These are phyloP conservation scores for Scutellaria minor DNA, from an alignment of 257 asterid genomes.

Conservation along the genomic window DNA sequence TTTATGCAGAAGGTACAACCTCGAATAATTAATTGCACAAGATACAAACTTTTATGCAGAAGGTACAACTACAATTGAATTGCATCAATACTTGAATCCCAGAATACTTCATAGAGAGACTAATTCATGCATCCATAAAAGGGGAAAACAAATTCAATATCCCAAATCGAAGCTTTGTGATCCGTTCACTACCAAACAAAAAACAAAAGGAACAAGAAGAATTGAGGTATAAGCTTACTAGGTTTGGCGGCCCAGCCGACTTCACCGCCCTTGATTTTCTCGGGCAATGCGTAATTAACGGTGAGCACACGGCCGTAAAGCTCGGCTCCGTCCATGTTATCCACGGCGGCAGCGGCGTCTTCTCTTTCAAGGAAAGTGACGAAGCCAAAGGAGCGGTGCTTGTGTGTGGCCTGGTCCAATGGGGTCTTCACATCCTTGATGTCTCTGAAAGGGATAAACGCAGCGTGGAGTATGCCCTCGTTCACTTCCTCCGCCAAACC, in stretches of 20 bases:
- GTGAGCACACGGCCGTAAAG: slow-evolving; percentile 94
- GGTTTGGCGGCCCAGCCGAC: slow-evolving; percentile 99
- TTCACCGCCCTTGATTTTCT: slow-evolving; percentile 91
- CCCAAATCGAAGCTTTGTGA: neutral
- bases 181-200: neutral
- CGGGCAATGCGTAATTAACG: slow-evolving; percentile 94
- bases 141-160: neutral
- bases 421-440: slow-evolving; percentile 97
- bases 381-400: slow-evolving; percentile 96
- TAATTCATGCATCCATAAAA: neutral
- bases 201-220: neutral
- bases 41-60: too few species aligned
- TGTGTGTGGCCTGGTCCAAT: slow-evolving; percentile 88
- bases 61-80: neutral
- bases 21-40: too few species aligned
- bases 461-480: slow-evolving; percentile 83
- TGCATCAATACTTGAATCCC: neutral
- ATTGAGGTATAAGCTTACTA: slow-evolving; percentile 50
- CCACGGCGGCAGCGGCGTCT: slow-evolving; percentile 97
- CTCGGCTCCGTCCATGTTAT: slow-evolving; percentile 98
- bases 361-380: slow-evolving; percentile 91
- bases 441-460: slow-evolving; percentile 93
- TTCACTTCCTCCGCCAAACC: slow-evolving; percentile 94
- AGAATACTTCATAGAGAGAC: neutral
- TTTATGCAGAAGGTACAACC: neutral